Evolutionary conservation across 2,329 filamentous ascomycete genomes (phyloP).

Genomic region (Sporothrix humicola): DNA sequence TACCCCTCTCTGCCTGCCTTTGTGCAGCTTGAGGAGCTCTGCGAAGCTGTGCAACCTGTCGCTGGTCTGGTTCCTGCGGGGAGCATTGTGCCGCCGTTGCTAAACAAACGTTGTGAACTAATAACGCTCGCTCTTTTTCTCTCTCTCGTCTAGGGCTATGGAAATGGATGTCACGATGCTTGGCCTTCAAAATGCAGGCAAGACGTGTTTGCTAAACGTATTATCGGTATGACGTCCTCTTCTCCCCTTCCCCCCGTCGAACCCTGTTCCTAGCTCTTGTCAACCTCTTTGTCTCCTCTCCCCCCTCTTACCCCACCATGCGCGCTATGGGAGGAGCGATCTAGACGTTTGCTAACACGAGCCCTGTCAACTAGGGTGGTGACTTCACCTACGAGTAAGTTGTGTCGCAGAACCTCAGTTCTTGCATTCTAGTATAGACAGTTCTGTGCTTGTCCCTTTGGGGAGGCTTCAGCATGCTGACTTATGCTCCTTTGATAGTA

Average conservation of each 20-base stretch:
- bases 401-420: neutral
- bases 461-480: neutral
- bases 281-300: constrained; percentile 7
- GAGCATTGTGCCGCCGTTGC: neutral
- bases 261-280: constrained; percentile 31
- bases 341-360: constrained; percentile 30
- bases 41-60: constrained; percentile 10
- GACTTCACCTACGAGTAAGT: constrained; percentile 98
- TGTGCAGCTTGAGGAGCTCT: constrained; percentile 14
- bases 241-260: neutral
- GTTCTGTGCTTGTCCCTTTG: too few relatives aligned
- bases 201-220: constrained; percentile 91
- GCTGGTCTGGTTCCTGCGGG: neutral
- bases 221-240: constrained; percentile 74
- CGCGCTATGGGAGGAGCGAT: neutral
- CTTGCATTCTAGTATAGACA: neutral
- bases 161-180: constrained; percentile 99
- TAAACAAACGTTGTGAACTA: neutral
- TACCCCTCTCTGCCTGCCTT: constrained; percentile 39
- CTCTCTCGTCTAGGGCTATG: constrained; percentile 71
- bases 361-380: constrained; percentile 70
- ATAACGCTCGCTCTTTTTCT: neutral
- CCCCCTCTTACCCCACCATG: constrained; percentile 29
- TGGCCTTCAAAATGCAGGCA: constrained; percentile 95
- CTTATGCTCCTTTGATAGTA: constrained; percentile 60